Percentiles rank a stretch among this genome's conserved stretches.
These are phyloP conservation scores for Ascochyta koolunga DNA, from an alignment of 2,329 filamentous ascomycete genomes.

Conservation along the genomic window DNA sequence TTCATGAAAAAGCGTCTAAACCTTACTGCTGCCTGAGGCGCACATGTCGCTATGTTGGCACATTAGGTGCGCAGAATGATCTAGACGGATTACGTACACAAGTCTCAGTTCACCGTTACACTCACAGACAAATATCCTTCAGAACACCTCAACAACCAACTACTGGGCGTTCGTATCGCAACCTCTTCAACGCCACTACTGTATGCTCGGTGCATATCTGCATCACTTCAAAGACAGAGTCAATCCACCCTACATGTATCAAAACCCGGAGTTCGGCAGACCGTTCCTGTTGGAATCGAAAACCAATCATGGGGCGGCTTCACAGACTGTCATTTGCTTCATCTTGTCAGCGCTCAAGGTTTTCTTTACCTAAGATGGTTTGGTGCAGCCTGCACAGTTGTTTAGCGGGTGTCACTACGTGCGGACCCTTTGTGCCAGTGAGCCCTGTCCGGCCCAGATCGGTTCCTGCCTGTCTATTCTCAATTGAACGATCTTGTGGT, in stretches of 20 bases:
- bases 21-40: neutral
- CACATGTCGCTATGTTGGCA: neutral
- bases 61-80: neutral
- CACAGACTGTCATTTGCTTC: constrained; percentile 1
- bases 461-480: constrained; percentile 5
- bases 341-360: neutral
- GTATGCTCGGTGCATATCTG: neutral
- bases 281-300: neutral
- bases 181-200: neutral
- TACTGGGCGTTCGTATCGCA: neutral
- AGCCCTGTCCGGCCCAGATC: constrained; percentile 5
- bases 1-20: constrained; percentile 2
- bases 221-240: neutral
- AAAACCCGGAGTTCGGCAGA: constrained; percentile 4
- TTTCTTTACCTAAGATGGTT: neutral
- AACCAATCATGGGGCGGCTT: constrained; percentile 5
- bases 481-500: constrained; percentile 4
- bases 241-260: constrained; percentile 5
- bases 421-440: constrained; percentile 5
- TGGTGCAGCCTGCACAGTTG: neutral
- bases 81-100: neutral
- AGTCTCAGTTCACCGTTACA: neutral
- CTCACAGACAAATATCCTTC: no score
- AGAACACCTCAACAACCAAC: neutral
- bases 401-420: constrained; percentile 4